Evolutionary conservation across 768 basidiomycete genomes (phyloP).

Genomic region (Pulveroboletus sp.): DNA sequence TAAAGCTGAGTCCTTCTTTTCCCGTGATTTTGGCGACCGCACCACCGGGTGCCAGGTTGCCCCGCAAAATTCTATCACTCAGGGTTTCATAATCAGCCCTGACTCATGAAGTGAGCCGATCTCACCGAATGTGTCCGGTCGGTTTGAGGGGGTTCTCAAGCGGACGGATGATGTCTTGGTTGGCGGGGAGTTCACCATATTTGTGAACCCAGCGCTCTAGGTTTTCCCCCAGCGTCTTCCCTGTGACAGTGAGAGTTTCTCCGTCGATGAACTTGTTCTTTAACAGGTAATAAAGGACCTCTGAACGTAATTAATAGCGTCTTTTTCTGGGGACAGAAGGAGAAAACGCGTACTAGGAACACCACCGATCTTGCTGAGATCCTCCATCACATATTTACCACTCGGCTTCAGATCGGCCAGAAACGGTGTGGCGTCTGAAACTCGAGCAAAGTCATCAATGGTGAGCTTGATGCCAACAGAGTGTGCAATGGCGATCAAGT

Average conservation of each 20-base stretch:
- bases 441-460: constrained; percentile 89
- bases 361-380: constrained; percentile 92
- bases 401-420: constrained; percentile 95
- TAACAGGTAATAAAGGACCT: constrained; percentile 79
- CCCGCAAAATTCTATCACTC: constrained; percentile 69
- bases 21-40: constrained; percentile 97
- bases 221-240: constrained; percentile 87
- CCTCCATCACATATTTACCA: constrained; percentile 98
- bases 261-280: constrained; percentile 89
- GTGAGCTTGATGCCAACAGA: constrained; percentile 86
- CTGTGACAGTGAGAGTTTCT: constrained; percentile 86
- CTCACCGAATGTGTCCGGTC: constrained; percentile 84
- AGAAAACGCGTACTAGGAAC: constrained; percentile 71
- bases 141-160: constrained; percentile 83
- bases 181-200: constrained; percentile 65
- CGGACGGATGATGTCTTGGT: constrained; percentile 85
- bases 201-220: constrained; percentile 83
- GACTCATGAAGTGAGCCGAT: constrained; percentile 1
- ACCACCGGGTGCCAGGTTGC: constrained; percentile 90
- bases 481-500: constrained; percentile 95
- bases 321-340: neutral
- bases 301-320: constrained; percentile 35
- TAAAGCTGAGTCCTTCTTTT: constrained; percentile 87
- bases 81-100: neutral
- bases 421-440: constrained; percentile 92